Base-by-base conservation (phyloP, 495 filamentous ascomycete species). In the Filosporella fistucella region DNA sequence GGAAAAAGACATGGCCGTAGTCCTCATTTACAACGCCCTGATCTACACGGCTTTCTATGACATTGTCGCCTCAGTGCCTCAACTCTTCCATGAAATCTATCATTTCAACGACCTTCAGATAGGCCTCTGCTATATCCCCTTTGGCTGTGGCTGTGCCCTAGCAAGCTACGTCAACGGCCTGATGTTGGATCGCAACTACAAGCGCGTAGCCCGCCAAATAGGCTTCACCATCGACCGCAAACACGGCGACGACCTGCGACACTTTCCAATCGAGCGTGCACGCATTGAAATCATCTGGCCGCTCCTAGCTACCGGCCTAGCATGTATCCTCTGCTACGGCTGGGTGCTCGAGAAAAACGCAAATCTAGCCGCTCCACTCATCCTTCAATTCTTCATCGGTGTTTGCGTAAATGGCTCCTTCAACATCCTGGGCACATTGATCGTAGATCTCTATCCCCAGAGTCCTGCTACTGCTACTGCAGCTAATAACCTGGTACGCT, bases 141-240 rank as follows among this genome's bases (percentile, higher is more conserved):
- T 82, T 45, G 84, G 84, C 10, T 67, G 81, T 32, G 85, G 84
- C 24, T 84, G 82, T 39, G 79, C 76, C 24, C 66, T 87, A 20
- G 78, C 85, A 6, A 81, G 80, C 23, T 69, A 86, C n/a, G 59
- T 77, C 35, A 77, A 83, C 42, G 86, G 86, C 33, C 69, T 70
- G 55, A 49, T 76, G 26, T 54, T 80, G 34, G 75, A 81, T 57
- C 67, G 65, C 48, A 77, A 79, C 50, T 83, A 75, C 56, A 58
- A 63, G 2, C 66, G 64, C 12, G 65, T 63, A 24, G 68, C 76
- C 4, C 55, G 60, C 9, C 51, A 63, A 5, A 55, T 72, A 3
- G 64, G 70, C 3, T 52, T 78, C 13, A 63, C 67, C 0, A 58
- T 77, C 7, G 59, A 70, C 16, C 66, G 68, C 13, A 71, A 72